Conservation (phyloP, 225 moss, liverwort and hornwort genomes). For the Climacium dendroides region DNA sequence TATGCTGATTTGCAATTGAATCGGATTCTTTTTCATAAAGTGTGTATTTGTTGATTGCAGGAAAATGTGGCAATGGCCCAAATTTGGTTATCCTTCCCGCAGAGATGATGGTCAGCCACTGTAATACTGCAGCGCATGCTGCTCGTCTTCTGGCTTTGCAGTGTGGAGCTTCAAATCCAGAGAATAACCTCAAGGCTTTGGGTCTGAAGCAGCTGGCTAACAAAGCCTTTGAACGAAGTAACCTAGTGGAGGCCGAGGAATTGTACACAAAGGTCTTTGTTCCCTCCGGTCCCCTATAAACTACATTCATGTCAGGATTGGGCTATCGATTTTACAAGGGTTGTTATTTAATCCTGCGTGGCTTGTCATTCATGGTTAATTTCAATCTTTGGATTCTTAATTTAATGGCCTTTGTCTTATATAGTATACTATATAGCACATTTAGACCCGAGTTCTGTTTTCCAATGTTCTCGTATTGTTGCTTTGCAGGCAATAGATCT, state of each 20-base stretch:
- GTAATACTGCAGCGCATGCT: conserved; percentile 55
- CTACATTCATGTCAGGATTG: not conserved
- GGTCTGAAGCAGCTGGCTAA: conserved; percentile 57
- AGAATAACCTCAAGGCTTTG: conserved; percentile 48
- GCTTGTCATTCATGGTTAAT: not conserved
- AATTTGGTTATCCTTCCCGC: conserved; percentile 57
- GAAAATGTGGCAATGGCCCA: conserved; percentile 61
- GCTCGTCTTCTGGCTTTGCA: conserved; percentile 56
- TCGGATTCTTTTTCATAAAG: not conserved
- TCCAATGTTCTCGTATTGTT: not conserved
- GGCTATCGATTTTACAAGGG: too few species aligned
- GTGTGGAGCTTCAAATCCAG: conserved; percentile 46
- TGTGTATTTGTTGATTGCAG: not conserved
- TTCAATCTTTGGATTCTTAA: not conserved
- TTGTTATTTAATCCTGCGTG: not conserved
- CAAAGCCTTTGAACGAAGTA: conserved; percentile 45
- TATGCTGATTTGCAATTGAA: not conserved
- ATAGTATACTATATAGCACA: not conserved
- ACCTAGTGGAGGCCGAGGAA: conserved; percentile 27
- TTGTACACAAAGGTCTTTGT: conserved; percentile 32
- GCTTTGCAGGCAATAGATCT: not conserved
- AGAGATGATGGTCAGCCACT: conserved; percentile 61
- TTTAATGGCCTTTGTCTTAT: not conserved
- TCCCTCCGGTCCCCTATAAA: not conserved
- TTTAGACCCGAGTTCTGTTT: not conserved